Evolutionary conservation across 2,329 filamentous ascomycete species (phyloP).

Genomic region (Paraphaeosphaeria sporulosa): DNA sequence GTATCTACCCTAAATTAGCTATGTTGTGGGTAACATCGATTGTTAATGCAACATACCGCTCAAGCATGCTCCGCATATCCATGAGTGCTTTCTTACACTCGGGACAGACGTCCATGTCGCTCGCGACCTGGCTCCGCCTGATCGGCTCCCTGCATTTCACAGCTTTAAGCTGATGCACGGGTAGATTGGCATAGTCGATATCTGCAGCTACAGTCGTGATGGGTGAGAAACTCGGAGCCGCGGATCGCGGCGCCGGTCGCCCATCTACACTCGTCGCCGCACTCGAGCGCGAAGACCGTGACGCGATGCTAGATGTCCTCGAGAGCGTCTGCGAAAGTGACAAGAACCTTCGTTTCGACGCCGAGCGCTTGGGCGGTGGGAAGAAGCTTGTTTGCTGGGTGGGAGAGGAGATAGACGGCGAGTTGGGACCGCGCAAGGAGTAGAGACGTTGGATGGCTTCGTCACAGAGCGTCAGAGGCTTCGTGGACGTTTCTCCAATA

Average conservation of each 20-base stretch:
- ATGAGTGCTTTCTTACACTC: slow-evolving; percentile 3
- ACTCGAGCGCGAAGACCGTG: background rate
- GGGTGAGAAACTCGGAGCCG: slow-evolving; percentile 5
- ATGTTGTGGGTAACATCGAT: too few relatives aligned
- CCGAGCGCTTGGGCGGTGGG: slow-evolving; percentile 1
- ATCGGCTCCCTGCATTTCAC: background rate
- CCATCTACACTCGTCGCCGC: background rate
- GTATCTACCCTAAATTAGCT: too few relatives aligned
- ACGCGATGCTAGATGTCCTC: background rate
- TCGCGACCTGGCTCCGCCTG: background rate
- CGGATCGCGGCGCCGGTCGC: background rate
- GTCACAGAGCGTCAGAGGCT: slow-evolving; percentile 10
- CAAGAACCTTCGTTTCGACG: slow-evolving; percentile 1
- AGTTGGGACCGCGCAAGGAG: slow-evolving; percentile 4
- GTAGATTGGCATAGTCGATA: background rate
- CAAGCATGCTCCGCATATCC: slow-evolving; percentile 8
- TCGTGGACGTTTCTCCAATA: background rate
- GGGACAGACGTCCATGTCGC: slow-evolving; percentile 3
- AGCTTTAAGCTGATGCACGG: slow-evolving; percentile 4
- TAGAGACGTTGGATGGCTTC: background rate
- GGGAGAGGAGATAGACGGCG: slow-evolving; percentile 1
- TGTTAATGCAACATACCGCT: background rate
- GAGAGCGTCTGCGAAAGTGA: slow-evolving; percentile 3
- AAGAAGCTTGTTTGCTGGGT: background rate
- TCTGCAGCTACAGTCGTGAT: background rate